These are phyloP conservation scores for Boletellus ananiceps DNA, from an alignment of 768 basidiomycete species.

Conservation along the genomic window DNA sequence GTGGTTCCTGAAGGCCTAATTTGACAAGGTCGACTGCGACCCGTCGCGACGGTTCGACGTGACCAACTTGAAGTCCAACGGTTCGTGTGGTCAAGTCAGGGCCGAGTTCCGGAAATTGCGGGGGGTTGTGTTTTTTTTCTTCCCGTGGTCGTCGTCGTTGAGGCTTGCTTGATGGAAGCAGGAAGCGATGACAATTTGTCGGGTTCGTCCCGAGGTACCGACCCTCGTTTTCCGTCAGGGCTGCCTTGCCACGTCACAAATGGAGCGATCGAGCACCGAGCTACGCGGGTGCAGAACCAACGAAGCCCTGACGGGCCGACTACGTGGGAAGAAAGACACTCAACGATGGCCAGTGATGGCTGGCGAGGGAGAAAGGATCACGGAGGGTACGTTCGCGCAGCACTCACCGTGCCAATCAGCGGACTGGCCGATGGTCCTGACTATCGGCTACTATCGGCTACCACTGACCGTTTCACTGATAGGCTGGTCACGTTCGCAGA, in stretches of 20 bases:
- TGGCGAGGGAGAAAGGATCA: background rate
- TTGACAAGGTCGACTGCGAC: background rate
- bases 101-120: background rate
- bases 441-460: too few relatives aligned
- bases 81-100: background rate
- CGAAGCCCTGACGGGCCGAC: too few relatives aligned
- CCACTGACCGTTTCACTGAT: too few relatives aligned
- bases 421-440: too few relatives aligned
- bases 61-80: too few relatives aligned
- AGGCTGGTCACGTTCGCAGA: background rate
- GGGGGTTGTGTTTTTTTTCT: background rate
- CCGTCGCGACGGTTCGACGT: background rate
- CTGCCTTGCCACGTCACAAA: background rate
- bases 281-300: background rate
- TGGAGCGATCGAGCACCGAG: background rate
- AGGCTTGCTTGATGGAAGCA: background rate
- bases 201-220: background rate
- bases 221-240: background rate
- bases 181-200: background rate
- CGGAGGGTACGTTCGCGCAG: background rate
- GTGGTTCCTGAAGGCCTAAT: background rate
- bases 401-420: background rate
- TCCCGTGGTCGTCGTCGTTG: background rate
- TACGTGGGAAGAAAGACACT: background rate
- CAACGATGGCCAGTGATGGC: background rate